Conservation (phyloP, 345 rosid genomes). For the Eucalyptus lansdowneana region DNA sequence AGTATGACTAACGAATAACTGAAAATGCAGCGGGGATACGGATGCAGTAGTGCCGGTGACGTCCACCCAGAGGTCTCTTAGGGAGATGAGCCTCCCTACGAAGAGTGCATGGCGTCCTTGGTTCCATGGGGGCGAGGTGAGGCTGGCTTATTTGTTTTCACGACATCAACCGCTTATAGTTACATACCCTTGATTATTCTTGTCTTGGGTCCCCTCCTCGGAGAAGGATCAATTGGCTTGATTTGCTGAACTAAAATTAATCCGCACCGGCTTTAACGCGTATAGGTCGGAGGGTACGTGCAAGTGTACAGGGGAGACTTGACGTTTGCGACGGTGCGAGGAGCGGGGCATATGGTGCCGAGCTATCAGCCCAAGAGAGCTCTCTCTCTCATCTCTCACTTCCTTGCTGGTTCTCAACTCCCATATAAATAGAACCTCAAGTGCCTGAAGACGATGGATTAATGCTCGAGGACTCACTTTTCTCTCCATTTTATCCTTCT, state of each 20-base stretch:
- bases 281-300: conserved; percentile 70
- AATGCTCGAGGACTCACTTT: not conserved
- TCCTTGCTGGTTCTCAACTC: conserved; percentile 49
- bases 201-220: not conserved
- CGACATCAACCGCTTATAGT: not conserved
- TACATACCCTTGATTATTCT: not conserved
- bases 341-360: conserved; percentile 90
- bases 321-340: conserved; percentile 75
- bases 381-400: conserved; percentile 58
- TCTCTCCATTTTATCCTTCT: not conserved
- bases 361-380: conserved; percentile 75
- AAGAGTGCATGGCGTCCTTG: conserved; percentile 75
- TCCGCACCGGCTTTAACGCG: not conserved
- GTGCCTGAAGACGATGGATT: not conserved
- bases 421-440: conserved; percentile 3
- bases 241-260: not conserved
- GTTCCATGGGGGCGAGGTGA: conserved; percentile 53
- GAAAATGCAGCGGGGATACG: conserved; percentile 53
- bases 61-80: conserved; percentile 62
- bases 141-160: not conserved
- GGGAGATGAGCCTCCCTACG: conserved; percentile 37
- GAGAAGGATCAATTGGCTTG: not conserved
- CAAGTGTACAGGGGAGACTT: conserved; percentile 55
- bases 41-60: conserved; percentile 83
- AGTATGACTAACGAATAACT: not conserved